Percentiles rank a stretch among this genome's conserved stretches.
These are phyloP conservation scores for Striga asiatica DNA, from an alignment of 257 asterid species.

Conservation along the genomic window DNA sequence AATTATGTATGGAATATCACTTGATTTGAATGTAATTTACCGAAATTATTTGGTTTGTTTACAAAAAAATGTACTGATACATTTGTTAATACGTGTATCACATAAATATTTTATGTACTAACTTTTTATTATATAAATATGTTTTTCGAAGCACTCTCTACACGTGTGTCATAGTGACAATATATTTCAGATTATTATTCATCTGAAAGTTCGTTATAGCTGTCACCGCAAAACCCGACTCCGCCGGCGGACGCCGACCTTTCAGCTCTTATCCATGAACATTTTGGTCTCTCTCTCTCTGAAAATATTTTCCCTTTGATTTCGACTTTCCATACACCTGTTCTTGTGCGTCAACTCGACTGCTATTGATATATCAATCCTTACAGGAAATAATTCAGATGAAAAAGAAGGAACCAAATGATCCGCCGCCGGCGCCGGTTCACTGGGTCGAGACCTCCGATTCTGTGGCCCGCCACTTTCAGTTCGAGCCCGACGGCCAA, in stretches of 20 bases:
- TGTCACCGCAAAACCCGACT: conserved; percentile 16
- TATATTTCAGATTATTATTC: too few relatives aligned
- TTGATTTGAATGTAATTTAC: too few relatives aligned
- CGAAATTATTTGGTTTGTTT: too few relatives aligned
- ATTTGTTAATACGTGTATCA: too few relatives aligned
- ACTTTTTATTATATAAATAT: too few relatives aligned
- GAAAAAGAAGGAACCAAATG: conserved; percentile 29
- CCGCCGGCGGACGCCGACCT: conserved; percentile 22
- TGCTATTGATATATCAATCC: not conserved
- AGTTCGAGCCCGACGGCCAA: conserved; percentile 69
- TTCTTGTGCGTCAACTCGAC: not conserved
- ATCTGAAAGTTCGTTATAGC: not conserved
- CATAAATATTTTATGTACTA: too few relatives aligned
- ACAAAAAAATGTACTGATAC: too few relatives aligned
- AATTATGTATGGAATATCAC: too few relatives aligned
- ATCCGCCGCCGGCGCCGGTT: conserved; percentile 34
- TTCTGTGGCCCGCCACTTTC: conserved; percentile 56
- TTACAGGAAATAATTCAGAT: conserved; percentile 49
- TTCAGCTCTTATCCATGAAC: conserved; percentile 28
- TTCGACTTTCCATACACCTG: not conserved
- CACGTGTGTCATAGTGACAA: too few relatives aligned
- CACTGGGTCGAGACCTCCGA: conserved; percentile 79
- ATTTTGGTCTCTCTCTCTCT: conserved; percentile 20
- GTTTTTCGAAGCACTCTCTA: too few relatives aligned
- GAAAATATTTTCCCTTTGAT: not conserved